Base-by-base conservation (phyloP, 176 grass and related monocot species). In the Echinochloa phyllopogon region DNA sequence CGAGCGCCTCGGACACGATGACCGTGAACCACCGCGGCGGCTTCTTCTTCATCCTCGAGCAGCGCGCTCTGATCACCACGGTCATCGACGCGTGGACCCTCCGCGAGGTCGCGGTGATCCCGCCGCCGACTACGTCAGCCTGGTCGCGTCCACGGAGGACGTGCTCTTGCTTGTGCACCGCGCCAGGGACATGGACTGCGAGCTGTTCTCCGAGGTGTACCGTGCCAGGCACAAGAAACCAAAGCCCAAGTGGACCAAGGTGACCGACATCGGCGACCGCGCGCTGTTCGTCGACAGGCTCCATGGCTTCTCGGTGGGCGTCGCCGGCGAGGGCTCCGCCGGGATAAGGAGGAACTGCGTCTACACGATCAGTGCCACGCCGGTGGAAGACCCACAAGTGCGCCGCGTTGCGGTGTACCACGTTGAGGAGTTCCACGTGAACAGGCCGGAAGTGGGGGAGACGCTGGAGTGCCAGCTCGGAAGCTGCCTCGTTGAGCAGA, bases 11-110 rank as follows among this genome's bases (percentile, higher is more conserved):
- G 47, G 3, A 11, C 49, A 62, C 59, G 3, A 81, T 86, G 85
- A 86, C 58, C 2, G 13, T 80, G 16, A 86, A 86, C 58, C 12
- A 86, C 58, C 85, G 77, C 47, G 44, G 17, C 57, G 77, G 77
- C 56, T 74, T 86, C 77, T 86, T 81, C 77, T 86, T 81, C 85
- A 8, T 86, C 10, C 17, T 86, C 24, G 58, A 86, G 5, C 45
- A 10, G 6, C 45, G 45, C 24, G 3, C 24, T 5, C 45, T 73
- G 45, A 1, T 51, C 70, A 73, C 70, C 70, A 51, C 25, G 44
- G 70, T 73, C 24, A 51, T 73, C 1, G 70, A 73, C 70, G 45
- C 24, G 8, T 33, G 24, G 14, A 73, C 45, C 14, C 70, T 73
- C 24, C 8, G 33, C 0, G 36, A 73, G 70, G 70, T 73, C 24